Percentiles rank a stretch among this genome's conserved stretches.
phyloP scores from a whole-genome alignment of 345 rosid genomes.

The Lepidium africanum region DNA sequence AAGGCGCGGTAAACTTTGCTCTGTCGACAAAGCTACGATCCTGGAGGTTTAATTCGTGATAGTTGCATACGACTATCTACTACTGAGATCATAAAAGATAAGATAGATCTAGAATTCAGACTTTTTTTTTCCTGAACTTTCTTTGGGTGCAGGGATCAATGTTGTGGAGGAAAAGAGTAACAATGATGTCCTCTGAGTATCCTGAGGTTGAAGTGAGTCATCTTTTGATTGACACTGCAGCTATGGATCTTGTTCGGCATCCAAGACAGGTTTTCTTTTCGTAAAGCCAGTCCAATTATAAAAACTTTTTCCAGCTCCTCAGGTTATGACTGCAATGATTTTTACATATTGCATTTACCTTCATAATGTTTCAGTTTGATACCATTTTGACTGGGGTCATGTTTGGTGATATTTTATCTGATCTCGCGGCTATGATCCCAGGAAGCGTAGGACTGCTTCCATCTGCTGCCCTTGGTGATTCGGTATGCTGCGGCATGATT shows the following conservation, averaged over 20 bases:
- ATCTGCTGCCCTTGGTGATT: constrained; percentile 22
- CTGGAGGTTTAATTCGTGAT: constrained; percentile 8
- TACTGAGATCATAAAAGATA: neutral
- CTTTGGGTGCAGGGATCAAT: neutral
- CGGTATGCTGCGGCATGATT: neutral
- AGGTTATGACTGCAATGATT: neutral
- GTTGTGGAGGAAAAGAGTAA: constrained; percentile 20
- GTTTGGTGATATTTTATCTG: constrained; percentile 22
- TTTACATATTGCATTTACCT: neutral
- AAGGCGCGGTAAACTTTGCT: constrained; percentile 11
- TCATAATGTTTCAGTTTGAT: constrained; percentile 16
- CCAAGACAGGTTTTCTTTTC: constrained; percentile 4
- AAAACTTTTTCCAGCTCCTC: neutral
- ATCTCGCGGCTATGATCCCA: constrained; percentile 18
- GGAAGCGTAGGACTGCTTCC: constrained; percentile 25
- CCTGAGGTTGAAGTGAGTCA: constrained; percentile 19
- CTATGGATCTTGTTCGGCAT: constrained; percentile 9
- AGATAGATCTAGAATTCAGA: neutral
- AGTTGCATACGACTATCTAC: neutral
- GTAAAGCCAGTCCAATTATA: neutral
- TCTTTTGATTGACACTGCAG: constrained; percentile 12
- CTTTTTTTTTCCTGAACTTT: neutral
- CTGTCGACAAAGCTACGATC: constrained; percentile 13
- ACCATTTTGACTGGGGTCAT: constrained; percentile 14
- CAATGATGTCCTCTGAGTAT: constrained; percentile 8